Evolutionary conservation across 1,284 basidiomycete species (phyloP), one percentile per base, ranked within the genome.

Genomic region (Phellinidium pouzarii): DNA sequence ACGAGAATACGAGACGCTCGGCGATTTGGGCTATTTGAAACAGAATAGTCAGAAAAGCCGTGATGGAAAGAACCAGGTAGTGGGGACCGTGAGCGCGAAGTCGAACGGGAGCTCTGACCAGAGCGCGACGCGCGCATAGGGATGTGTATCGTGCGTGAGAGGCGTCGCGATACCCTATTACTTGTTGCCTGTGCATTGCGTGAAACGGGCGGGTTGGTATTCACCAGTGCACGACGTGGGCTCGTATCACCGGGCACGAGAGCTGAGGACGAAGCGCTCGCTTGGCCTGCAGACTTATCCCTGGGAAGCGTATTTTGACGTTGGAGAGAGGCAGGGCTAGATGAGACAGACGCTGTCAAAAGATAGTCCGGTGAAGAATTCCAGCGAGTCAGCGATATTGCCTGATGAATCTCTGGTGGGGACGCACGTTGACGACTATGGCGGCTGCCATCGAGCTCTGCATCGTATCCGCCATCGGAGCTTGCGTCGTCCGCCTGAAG

Each of bases 81-180:
- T 0, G 95, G 95, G 1, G 95, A 98, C 41, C 92, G 84, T 2
- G 95, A 98, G 34, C 95, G 87, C 46, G 94, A 98, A 1, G 91
- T 94, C 1, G 93, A 95, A 25, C 95, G 86, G n/a, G 95, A 98
- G 63, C 84, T 94, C 55, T 87, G 82, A 26, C 79, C 82, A 52
- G 87, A 91, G 59, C 74, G 81, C 41, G 79, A 75, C 14, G 80
- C 76, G 42, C 82, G 81, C 48, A 78, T 71, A 54, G 83, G 80
- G 54, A 91, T 83, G 65, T 88, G 88, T 57, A 91, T 84, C 5
- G 84, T 84, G 52, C 89, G 84, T 19, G 89, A 91, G 47, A 91
- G 74, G 19, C 88, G 78, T 58, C 87, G 84, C 53, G 81, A 84
- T 53, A 78, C 71, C 46, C 80, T 65, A 51, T 74, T 75, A 4